phyloP scores from a whole-genome alignment of 2,329 filamentous ascomycete species.

The Bipolaris gigantea region DNA sequence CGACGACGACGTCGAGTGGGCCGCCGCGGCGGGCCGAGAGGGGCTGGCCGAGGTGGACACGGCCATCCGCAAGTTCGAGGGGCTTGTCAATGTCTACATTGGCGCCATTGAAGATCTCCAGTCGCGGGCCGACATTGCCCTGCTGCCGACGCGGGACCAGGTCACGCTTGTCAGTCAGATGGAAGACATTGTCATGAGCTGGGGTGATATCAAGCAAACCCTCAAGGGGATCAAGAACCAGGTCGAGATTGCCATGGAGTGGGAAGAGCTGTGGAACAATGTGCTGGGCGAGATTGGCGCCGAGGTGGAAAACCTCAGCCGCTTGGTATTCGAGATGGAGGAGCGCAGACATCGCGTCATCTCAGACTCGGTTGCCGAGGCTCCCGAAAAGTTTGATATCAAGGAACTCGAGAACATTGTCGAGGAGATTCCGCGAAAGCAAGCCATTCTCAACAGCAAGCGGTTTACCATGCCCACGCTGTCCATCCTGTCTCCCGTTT shows the following conservation, averaged over 20 bases:
- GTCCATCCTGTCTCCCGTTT: constrained; percentile 62
- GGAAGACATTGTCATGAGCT: constrained; percentile 82
- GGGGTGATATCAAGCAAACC: constrained; percentile 77
- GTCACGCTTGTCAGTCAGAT: constrained; percentile 80
- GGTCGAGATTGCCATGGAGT: constrained; percentile 97
- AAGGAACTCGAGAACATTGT: constrained; percentile 91
- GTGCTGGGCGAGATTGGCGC: constrained; percentile 91
- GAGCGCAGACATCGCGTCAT: constrained; percentile 85
- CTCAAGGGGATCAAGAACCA: constrained; percentile 82
- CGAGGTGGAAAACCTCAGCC: constrained; percentile 78
- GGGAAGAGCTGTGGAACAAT: constrained; percentile 95
- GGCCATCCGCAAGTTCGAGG: constrained; percentile 81
- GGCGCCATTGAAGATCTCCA: constrained; percentile 92
- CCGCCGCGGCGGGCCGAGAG: constrained; percentile 80
- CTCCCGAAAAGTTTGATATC: constrained; percentile 70
- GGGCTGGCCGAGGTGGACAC: constrained; percentile 69
- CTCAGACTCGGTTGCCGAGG: constrained; percentile 59
- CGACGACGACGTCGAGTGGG: constrained; percentile 98
- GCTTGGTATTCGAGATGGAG: constrained; percentile 96
- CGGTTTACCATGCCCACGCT: constrained; percentile 70
- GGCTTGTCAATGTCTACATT: constrained; percentile 89
- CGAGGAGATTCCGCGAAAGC: constrained; percentile 71
- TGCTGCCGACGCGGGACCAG: constrained; percentile 71
- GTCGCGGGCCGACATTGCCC: constrained; percentile 71
- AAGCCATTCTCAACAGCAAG: constrained; percentile 59